phyloP scores from a whole-genome alignment of 2,329 filamentous ascomycete genomes.

The Alternaria sp. region DNA sequence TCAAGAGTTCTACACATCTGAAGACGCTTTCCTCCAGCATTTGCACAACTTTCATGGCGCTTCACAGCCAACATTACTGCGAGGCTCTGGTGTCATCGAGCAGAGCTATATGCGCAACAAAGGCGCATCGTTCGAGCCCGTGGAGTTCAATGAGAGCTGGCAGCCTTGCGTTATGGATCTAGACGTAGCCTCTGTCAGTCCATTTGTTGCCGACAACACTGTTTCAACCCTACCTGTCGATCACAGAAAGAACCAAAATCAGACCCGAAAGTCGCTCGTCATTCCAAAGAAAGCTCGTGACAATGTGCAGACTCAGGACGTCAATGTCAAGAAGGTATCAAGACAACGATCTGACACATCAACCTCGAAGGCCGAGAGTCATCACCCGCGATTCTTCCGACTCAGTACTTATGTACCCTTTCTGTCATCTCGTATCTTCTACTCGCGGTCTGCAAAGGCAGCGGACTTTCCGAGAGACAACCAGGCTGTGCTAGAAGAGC shows the following conservation, averaged over 20 bases:
- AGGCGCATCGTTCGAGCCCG: conserved; percentile 44
- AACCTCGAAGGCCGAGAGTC: conserved; percentile 18
- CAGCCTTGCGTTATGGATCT: conserved; percentile 38
- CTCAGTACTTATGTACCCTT: conserved; percentile 41
- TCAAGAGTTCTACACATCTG: conserved; percentile 43
- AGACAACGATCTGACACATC: conserved; percentile 28
- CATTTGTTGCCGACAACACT: conserved; percentile 24
- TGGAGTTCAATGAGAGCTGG: conserved; percentile 43
- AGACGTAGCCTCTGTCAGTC: conserved; percentile 33
- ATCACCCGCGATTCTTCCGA: conserved; percentile 41
- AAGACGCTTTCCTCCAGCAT: conserved; percentile 44
- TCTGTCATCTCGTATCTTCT: conserved; percentile 43
- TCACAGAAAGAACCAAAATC: conserved; percentile 7
- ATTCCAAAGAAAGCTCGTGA: conserved; percentile 26
- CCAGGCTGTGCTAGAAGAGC: conserved; percentile 36
- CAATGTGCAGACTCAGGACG: background rate
- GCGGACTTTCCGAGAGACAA: conserved; percentile 29
- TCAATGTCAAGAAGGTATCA: conserved; percentile 17
- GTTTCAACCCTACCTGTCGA: background rate
- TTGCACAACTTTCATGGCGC: conserved; percentile 43
- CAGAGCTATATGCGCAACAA: conserved; percentile 46
- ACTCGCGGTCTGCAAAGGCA: conserved; percentile 31
- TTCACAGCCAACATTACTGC: conserved; percentile 33
- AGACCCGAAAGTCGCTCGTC: conserved; percentile 15
- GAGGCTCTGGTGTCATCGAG: conserved; percentile 37